These are phyloP conservation scores for Penicillium lividum DNA, from an alignment of 495 filamentous ascomycete species.

Conservation along the genomic window DNA sequence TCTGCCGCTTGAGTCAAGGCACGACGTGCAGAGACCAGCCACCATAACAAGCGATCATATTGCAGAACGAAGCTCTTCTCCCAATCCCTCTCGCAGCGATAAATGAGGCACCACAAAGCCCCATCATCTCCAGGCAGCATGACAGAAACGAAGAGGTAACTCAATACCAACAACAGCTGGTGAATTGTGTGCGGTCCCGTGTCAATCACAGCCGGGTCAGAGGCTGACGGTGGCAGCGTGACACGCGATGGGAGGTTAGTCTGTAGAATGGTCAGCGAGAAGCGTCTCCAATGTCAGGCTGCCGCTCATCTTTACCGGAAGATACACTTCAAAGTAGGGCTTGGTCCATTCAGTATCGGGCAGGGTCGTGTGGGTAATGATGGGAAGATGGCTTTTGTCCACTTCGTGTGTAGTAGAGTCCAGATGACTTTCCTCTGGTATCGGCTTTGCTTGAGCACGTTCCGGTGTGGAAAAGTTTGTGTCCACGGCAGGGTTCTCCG, in stretches of 20 bases:
- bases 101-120: not conserved
- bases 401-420: not conserved
- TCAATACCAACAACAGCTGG: too few relatives aligned
- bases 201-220: too few relatives aligned
- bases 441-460: not conserved
- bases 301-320: not conserved
- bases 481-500: not conserved
- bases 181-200: too few relatives aligned
- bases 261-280: too few relatives aligned
- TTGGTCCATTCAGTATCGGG: not conserved
- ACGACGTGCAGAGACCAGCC: not conserved
- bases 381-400: not conserved
- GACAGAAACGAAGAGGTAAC: too few relatives aligned
- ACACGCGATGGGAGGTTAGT: too few relatives aligned
- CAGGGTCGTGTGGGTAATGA: not conserved
- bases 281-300: not conserved
- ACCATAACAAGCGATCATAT: not conserved
- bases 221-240: too few relatives aligned
- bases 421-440: not conserved
- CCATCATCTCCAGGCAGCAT: not conserved
- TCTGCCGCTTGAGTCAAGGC: not conserved
- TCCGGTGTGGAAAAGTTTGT: not conserved
- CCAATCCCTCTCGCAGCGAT: not conserved
- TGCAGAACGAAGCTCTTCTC: not conserved
- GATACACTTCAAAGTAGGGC: not conserved